Conservation (phyloP, 768 basidiomycete genomes). For the Hemileccinum impolitum region DNA sequence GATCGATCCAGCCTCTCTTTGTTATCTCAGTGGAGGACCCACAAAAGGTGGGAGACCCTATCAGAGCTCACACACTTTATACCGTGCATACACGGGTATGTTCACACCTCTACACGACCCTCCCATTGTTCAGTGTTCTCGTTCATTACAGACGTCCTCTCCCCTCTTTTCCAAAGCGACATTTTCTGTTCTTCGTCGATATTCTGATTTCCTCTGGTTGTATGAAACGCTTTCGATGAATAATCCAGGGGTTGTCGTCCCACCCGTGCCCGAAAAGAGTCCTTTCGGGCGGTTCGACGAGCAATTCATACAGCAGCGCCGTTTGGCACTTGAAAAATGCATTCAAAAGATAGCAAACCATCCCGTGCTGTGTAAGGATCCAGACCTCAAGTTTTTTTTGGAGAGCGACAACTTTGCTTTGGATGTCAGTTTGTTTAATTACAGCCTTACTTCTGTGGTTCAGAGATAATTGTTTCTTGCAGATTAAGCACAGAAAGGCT, state of each 20-base stretch:
- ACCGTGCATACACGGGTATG: constrained; percentile 87
- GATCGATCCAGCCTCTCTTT: constrained; percentile 67
- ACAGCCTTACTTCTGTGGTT: neutral
- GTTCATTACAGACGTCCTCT: constrained; percentile 66
- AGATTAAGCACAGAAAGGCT: constrained; percentile 87
- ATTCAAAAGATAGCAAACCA: constrained; percentile 92
- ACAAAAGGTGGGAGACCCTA: constrained; percentile 94
- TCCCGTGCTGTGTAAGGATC: constrained; percentile 83
- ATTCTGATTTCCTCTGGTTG: constrained; percentile 97
- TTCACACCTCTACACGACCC: neutral
- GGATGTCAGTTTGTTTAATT: constrained; percentile 57
- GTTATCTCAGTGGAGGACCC: constrained; percentile 93
- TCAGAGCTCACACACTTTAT: constrained; percentile 92
- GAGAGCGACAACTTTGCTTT: constrained; percentile 90
- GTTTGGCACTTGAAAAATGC: constrained; percentile 82
- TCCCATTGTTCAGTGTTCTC: neutral
- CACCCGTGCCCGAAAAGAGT: constrained; percentile 95
- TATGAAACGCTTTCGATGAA: constrained; percentile 84
- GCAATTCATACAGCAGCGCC: constrained; percentile 83
- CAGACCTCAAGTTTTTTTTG: constrained; percentile 85
- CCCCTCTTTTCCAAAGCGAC: constrained; percentile 76
- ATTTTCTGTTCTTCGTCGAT: constrained; percentile 94
- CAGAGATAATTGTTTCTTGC: constrained; percentile 1
- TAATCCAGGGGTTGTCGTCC: constrained; percentile 96
- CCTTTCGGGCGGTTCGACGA: constrained; percentile 91